Percentiles rank a stretch among this genome's conserved stretches.
Conservation (phyloP, 805 yeast species). For the Cyberlindnera saturnus region DNA sequence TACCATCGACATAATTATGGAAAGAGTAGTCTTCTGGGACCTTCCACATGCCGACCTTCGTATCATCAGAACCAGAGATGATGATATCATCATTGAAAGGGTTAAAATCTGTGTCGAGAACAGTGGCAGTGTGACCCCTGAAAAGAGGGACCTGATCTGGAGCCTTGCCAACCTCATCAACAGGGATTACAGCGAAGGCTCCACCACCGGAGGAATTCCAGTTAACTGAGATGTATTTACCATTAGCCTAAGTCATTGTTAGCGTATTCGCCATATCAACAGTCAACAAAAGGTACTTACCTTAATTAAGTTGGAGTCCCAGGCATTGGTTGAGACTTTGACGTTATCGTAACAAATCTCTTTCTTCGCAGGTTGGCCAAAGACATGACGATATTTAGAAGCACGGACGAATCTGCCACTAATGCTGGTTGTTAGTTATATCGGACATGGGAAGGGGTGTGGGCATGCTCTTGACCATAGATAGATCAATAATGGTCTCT, state of each 20-base stretch:
- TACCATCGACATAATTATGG: conserved; percentile 46
- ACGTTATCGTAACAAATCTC: conserved; percentile 42
- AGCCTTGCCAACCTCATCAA: conserved; percentile 79
- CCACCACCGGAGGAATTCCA: conserved; percentile 98
- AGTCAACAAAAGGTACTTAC: conserved; percentile 15
- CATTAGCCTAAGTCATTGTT: conserved; percentile 47
- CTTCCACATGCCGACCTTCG: conserved; percentile 78
- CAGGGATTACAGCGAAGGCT: conserved; percentile 90
- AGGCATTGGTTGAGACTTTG: conserved; percentile 82
- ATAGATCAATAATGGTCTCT: too few relatives aligned
- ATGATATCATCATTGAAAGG: conserved; percentile 77
- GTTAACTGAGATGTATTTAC: conserved; percentile 78
- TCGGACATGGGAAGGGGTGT: too few relatives aligned
- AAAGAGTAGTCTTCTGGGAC: conserved; percentile 80
- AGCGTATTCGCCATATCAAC: not conserved
- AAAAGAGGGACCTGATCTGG: conserved; percentile 92
- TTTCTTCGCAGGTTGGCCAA: conserved; percentile 72
- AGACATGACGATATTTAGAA: conserved; percentile 94
- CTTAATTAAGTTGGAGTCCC: conserved; percentile 89
- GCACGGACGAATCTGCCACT: conserved; percentile 93
- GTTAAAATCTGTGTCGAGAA: conserved; percentile 91
- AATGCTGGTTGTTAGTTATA: not conserved
- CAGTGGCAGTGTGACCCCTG: conserved; percentile 94
- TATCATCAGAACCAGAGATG: conserved; percentile 79
- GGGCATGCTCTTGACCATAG: too few relatives aligned